Evolutionary conservation across 2,329 filamentous ascomycete species (phyloP), one percentile per base, ranked within the genome.

Genomic region (Stachybotrys echinatus): DNA sequence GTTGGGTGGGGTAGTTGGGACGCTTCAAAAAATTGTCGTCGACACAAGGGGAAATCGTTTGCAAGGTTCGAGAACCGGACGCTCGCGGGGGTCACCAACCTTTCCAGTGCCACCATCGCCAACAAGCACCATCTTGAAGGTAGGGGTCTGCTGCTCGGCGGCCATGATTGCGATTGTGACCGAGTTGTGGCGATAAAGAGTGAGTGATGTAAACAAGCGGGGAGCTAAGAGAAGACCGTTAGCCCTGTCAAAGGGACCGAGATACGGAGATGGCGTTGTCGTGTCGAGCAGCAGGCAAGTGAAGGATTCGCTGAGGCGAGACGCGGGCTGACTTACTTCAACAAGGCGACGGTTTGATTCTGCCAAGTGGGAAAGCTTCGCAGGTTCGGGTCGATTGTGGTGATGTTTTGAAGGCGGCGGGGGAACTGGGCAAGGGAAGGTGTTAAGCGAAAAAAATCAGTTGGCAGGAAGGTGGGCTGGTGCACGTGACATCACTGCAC

Each of bases 101-200:
- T 99, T 99, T 79, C 94, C 94, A 67, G 94, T 99, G 83, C 94
- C 94, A 76, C 94, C 94, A 73, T 99, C 94, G 74, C 94, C 94
- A 69, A 99, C 94, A 77, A 99, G 90, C 73, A 99, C 94, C 67
- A 99, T 89, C 89, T 99, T 99, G 88, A 99, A 99, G 74, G 90
- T 96, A 61, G 92, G 90, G 61, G 65, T 71, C 71, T 65, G 60
- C 71, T 65, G 60, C 57, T 67, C 65, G 37, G 54, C 63, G 74
- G 87, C 83, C 89, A 94, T 95, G 65, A 65, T 73, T 63, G 66
- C 58, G 61, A 61, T 55, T 55, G 48, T 60, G 55, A 53, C 45
- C 50, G 54, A 46, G 52, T 52, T 48, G 37, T 45, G 55, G 50
- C 48, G 48, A 52, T 40, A 14, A 50, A 40, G 38, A 57, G 53